Base-by-base conservation (phyloP, 768 basidiomycete species). In the Cytidiella melzeri region DNA sequence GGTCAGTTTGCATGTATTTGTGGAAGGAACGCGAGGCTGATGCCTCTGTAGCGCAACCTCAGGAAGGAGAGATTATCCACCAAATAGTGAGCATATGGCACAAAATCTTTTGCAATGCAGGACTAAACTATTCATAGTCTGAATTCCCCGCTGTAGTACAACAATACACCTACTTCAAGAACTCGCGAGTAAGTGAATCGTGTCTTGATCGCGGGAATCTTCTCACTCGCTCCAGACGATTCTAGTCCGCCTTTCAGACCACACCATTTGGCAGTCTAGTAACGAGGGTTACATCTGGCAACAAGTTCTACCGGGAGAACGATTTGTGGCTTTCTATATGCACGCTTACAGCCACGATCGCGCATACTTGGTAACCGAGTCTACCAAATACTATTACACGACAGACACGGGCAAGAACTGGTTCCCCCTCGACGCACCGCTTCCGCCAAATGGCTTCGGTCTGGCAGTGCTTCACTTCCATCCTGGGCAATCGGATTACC, bases 281-380 rank as follows among this genome's bases (percentile, higher is more conserved):
- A 97, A 93, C 62, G 94, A 99, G 66, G 96, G 95, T 1, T 92
- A 91, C 66, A 83, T 83, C 0, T 99, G 95, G 94, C 74, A 75
- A 38, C 83, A 81, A 51, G 73, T 84, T 12, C 69, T 64, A 61
- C 74, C 79, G 0, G 72, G 70, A 1, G 73, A 84, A 51, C 42
- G 73, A 13, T 87, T 97, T 71, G 68, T 96, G 28, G 82, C 77
- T 0, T 87, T 97, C 67, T 87, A 87, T 58, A 88, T 94, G 70
- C 95, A 99, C 71, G 69, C 75, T 26, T 87, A 86, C 69, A 66
- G 79, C 18, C 56, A 74, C 42, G 90, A 90, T 53, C 87, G 94
- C 10, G 95, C 93, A 2, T 98, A 89, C 68, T 81, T 98, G 55
- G 79, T 98, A 70, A 95, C 93, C 12, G 71, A 76, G 40, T 69